Conservation (phyloP, 1,139 yeast genomes). For the Geotrichum aggregatum region DNA sequence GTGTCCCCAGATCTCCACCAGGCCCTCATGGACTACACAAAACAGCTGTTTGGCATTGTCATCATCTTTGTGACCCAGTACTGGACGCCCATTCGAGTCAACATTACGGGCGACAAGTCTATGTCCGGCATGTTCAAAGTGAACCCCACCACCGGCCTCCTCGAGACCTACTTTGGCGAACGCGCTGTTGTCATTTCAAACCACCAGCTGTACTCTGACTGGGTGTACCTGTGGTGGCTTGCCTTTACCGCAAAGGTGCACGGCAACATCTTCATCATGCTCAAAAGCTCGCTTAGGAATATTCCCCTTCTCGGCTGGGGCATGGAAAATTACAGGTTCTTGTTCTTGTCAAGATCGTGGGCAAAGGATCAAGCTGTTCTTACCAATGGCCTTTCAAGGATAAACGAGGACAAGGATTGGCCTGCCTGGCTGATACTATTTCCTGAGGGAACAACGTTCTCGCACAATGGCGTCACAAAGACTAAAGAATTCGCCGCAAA, state of each 20-base stretch:
- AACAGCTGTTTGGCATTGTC: constrained; percentile 39
- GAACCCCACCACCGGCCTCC: constrained; percentile 27
- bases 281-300: constrained; percentile 70
- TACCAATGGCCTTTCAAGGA: constrained; percentile 51
- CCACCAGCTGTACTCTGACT: constrained; percentile 92
- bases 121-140: constrained; percentile 31
- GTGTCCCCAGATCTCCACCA: constrained; percentile 30
- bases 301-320: constrained; percentile 85
- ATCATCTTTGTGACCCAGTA: constrained; percentile 35
- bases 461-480: constrained; percentile 57
- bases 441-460: constrained; percentile 93
- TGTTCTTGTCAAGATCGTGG: constrained; percentile 86
- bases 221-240: constrained; percentile 91
- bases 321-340: constrained; percentile 73
- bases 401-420: constrained; percentile 42
- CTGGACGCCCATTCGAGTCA: constrained; percentile 37
- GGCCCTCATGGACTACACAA: constrained; percentile 39
- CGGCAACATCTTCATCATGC: constrained; percentile 64
- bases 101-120: constrained; percentile 36
- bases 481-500: constrained; percentile 57
- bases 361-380: constrained; percentile 60
- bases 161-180: constrained; percentile 35
- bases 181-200: constrained; percentile 68
- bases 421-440: constrained; percentile 60
- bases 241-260: constrained; percentile 63